Evolutionary conservation across 768 basidiomycete genomes (phyloP), one percentile per base, ranked within the genome.

Genomic region (Lactifluus hygrophoroides): DNA sequence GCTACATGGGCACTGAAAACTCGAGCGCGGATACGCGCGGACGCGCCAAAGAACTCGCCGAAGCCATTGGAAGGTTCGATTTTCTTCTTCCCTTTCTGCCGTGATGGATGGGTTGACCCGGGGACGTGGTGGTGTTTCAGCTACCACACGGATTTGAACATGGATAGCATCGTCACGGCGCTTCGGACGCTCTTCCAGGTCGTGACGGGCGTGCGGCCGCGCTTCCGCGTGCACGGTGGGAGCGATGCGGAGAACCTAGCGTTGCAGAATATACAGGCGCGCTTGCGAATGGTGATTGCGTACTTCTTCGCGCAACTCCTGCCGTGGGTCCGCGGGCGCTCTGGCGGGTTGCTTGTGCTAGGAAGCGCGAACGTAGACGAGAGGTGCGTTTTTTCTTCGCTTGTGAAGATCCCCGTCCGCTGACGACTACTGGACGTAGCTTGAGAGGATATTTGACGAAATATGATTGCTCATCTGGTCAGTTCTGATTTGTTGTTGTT

Each of bases 1-100:
- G 93, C 71, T 99, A 95, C 72, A 98, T 99, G 96, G 95, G 95
- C 5, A 99, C 96, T 0, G 90, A 94, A 70, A 94, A 98, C 69
- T 97, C 95, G 7, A 91, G 86, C 59, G 70, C 70, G 0, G 96
- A 96, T 66, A 98, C 96, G 7, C 76, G 92, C 11, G 73, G 77
- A 60, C 77, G 96, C 34, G 96, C 96, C 1, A 94, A 90, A 69
- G 83, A 88, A 44, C 80, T 99, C 3, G 83, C 90, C 6, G 79
- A 84, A 38, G 88, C 91, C 0, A 94, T 99, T 54, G 95, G 95
- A 67, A 88, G 90, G 94, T 91, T 62, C 52, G 94, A 90, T 52
- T 75, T 58, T 27, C 32, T 51, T 52, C 8, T 30, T n/a, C 49
- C 45, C 5, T 19, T n/a, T n/a, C 21, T 19, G 5, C 14, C 32